A percentile compares a stretch with the other conserved stretches of the same genome.
phyloP scores from a whole-genome alignment of 805 yeast genomes.

The Saturnispora ahearnii region DNA sequence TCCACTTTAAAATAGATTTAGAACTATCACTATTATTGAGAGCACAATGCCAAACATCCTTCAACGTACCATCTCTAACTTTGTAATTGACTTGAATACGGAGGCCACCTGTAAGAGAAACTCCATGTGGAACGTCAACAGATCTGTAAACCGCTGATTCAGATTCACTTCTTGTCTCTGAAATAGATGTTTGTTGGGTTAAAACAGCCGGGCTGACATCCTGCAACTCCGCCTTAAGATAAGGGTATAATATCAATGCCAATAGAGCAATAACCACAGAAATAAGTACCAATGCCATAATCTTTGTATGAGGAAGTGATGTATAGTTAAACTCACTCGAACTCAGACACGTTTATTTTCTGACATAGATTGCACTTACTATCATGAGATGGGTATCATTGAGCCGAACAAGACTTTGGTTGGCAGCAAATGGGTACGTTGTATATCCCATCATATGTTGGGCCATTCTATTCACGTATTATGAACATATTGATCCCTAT shows the following conservation, averaged over 20 bases:
- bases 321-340: background rate
- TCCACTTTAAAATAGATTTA: background rate
- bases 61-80: slow-evolving; percentile 64
- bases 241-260: slow-evolving; percentile 18
- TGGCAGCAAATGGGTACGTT: slow-evolving; percentile 34
- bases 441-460: slow-evolving; percentile 8
- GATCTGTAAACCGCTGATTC: slow-evolving; percentile 77
- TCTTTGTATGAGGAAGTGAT: background rate
- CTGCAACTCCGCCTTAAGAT: slow-evolving; percentile 29
- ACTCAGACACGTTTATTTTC: background rate
- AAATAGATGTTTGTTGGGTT: slow-evolving; percentile 54
- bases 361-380: background rate
- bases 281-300: slow-evolving; percentile 1
- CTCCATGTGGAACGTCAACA: slow-evolving; percentile 62
- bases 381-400: background rate
- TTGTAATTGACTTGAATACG: slow-evolving; percentile 56
- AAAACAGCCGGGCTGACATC: slow-evolving; percentile 54
- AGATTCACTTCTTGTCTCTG: slow-evolving; percentile 50
- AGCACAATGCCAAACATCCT: slow-evolving; percentile 62
- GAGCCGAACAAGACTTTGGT: background rate
- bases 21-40: slow-evolving; percentile 17
- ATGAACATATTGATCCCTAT: slow-evolving; percentile 14
- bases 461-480: slow-evolving; percentile 10
- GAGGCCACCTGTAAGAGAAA: slow-evolving; percentile 60
- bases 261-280: background rate